Percentiles rank a stretch among this genome's conserved stretches.
Evolutionary conservation across 2,329 filamentous ascomycete species (phyloP).

Genomic region (Malbranchea cinnamomea): DNA sequence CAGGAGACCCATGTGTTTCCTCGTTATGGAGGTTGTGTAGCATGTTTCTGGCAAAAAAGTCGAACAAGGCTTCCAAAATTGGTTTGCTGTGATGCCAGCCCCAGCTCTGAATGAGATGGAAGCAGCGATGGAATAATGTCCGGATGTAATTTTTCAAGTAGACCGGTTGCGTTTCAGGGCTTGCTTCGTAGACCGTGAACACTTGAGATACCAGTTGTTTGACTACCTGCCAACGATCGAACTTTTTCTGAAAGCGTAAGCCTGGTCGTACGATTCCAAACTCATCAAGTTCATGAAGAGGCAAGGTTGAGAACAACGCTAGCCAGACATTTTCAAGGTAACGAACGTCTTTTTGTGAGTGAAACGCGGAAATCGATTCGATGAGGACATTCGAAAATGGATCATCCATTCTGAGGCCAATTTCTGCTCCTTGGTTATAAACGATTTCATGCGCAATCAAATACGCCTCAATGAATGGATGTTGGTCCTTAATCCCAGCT

Average conservation of each 20-base stretch:
- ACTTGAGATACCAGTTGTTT: constrained; percentile 32
- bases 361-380: constrained; percentile 19
- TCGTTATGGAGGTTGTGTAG: constrained; percentile 40
- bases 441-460: constrained; percentile 34
- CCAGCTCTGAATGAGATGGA: constrained; percentile 39
- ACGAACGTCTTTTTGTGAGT: constrained; percentile 15
- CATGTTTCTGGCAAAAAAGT: constrained; percentile 42
- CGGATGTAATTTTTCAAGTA: constrained; percentile 43
- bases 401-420: constrained; percentile 26
- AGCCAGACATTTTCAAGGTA: constrained; percentile 25
- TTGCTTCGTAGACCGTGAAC: constrained; percentile 33
- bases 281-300: constrained; percentile 37
- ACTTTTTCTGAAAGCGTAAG: constrained; percentile 22
- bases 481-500: constrained; percentile 32
- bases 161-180: constrained; percentile 23
- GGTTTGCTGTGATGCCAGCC: constrained; percentile 42
- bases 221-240: constrained; percentile 37
- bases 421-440: constrained; percentile 10
- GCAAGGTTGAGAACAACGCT: constrained; percentile 37
- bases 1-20: constrained; percentile 35
- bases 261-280: constrained; percentile 32
- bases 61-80: constrained; percentile 39
- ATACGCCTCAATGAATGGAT: constrained; percentile 30
- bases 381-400: constrained; percentile 23
- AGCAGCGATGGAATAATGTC: constrained; percentile 36